phyloP scores from a whole-genome alignment of 306 rosid species.

The Vicia faba region DNA sequence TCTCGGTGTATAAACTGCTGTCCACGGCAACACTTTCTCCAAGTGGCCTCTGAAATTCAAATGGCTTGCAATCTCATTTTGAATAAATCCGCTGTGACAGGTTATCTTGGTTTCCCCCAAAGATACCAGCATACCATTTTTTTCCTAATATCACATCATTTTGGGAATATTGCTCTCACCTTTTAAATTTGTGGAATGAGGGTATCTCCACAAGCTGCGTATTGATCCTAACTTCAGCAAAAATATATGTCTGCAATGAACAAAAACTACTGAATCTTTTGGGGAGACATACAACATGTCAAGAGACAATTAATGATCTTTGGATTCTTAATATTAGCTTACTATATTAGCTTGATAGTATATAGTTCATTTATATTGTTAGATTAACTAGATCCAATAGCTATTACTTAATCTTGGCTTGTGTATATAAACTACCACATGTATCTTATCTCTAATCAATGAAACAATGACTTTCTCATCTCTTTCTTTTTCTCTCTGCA shows the following conservation, averaged over 20 bases:
- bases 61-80: conserved; percentile 66
- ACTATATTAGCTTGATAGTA: no score
- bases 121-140: conserved; percentile 78
- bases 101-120: conserved; percentile 80
- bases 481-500: no score
- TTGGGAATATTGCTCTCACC: conserved; percentile 70
- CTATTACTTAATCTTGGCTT: no score
- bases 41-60: no score
- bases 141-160: conserved; percentile 75
- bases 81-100: conserved; percentile 90
- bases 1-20: no score
- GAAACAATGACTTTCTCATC: no score
- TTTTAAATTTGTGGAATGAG: conserved; percentile 91
- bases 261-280: conserved; percentile 26
- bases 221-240: conserved; percentile 80
- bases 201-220: conserved; percentile 87
- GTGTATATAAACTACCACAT: no score
- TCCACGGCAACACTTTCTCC: no score
- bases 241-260: conserved; percentile 80
- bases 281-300: neutral
- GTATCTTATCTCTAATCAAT: no score
- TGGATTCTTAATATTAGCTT: neutral
- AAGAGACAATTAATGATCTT: neutral
- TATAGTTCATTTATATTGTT: no score
- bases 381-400: no score